Base-by-base conservation (phyloP, 129 eudicot species). In the Tanacetum coccineum region DNA sequence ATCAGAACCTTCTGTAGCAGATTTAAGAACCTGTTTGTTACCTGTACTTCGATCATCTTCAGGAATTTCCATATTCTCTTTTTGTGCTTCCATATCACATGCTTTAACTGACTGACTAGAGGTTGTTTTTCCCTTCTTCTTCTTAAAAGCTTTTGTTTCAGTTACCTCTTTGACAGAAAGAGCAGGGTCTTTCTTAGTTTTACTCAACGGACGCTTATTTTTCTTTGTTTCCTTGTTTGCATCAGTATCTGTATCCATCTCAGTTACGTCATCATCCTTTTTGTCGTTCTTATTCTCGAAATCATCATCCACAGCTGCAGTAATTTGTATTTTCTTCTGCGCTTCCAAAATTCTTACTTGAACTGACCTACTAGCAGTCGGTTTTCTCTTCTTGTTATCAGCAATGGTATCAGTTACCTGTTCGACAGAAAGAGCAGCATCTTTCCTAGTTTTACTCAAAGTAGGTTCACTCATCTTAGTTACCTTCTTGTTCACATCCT, bases 21-120 rank as follows among this genome's bases (percentile, higher is more conserved):
- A 36, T 36, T 36, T 36, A 36, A 14, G 63, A 13, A 25, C 76
- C 25, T 61, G 70, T 51, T 47, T 61, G 19, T 83, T 73, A 64
- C 59, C 57, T 58, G 13, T 66, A 60, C 70, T 85, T 39, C 67
- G 76, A 58, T 67, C 73, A 50, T 28, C 72, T 46, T 54, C 51
- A 63, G 14, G 26, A 60, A 63, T 70, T 57, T 78, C 75, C 42
- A 14, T 47, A 70, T 88, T 88, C 64, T 92, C 98, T 78, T 89
- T 86, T 72, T 79, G 96, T 49, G 53, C 76, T 74, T 87, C 83
- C 59, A 53, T 18, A 17, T 68, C 68, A 59, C 57, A 2, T 36
- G 42, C 9, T 36, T 36, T 36, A 36, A 36, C 42, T 36, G 1
- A 9, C 19, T 19, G 20, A 39, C 44, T 60, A 25, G 70, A 42